Base-by-base conservation (phyloP, 2,329 filamentous ascomycete genomes). In the Aureobasidium sp. region DNA sequence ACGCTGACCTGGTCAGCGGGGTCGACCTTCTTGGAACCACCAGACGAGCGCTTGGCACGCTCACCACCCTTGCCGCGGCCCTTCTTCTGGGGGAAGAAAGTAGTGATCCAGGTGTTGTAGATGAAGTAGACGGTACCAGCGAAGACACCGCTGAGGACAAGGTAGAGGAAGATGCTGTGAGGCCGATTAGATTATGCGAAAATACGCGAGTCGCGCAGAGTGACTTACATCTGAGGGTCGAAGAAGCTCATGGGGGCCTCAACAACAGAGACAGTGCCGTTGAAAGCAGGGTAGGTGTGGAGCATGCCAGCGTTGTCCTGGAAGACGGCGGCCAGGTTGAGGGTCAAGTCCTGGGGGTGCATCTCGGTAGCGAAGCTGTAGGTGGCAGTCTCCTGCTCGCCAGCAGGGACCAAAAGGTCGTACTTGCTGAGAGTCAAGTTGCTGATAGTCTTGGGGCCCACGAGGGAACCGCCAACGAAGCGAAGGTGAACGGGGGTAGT, bases 91-190 rank as follows among this genome's bases (percentile, higher is more conserved):
- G 94, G 93, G 82, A 97, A 96, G 73, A 99, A 89, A 15, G 91
- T 87, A 71, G 91, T 90, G 77, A 99, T 89, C 91, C 93, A 97
- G 71, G 93, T 96, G 81, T 88, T 94, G 85, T 99, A 99, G 79
- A 97, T 91, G 77, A 96, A 96, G 85, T 93, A 97, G 74, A 88
- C 84, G 60, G 87, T 91, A 65, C 89, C 91, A 67, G 78, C 85
- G 74, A 96, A 95, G 66, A 82, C 84, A 65, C 83, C 87, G 60
- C 87, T 81, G 69, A 99, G 88, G 81, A 97, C 87, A 74, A 96
- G 82, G 82, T 97, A 97, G 66, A 99, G 86, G 86, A 99, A 99
- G 79, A 97, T 91, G 74, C 94, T 97, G 66, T 5, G 23, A 48
- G 46, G 12, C 26, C 23, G 20, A 13, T 66, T 37, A 66, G 63